Evolutionary conservation across 1,284 basidiomycete species (phyloP), one percentile per base, ranked within the genome.

Genomic region (Stygiomarasmius scandens): DNA sequence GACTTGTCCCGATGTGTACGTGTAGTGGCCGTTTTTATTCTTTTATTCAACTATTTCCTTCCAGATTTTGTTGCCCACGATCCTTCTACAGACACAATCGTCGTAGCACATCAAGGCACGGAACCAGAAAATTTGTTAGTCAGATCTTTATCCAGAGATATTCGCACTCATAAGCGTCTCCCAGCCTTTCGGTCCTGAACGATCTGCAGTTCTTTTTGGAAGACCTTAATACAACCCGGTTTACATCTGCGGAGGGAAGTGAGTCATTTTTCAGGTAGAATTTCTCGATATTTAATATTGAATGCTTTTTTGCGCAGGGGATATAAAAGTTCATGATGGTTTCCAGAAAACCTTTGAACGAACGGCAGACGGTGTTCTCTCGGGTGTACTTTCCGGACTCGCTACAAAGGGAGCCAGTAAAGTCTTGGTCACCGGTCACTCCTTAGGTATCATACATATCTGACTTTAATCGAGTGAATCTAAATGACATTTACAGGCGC

Each of bases 101-200:
- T 80, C 34, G 77, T 81, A 19, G 77, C 79, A 3, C 79, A 82
- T 60, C 71, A 81, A 61, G 80, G 80, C 24, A 81, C 79, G 1
- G 72, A 80, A 36, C 63, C 73, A n/a, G 49, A 61, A 0, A 73
- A 74, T 43, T 55, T 78, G 70, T 75, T 27, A 51, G 66, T 65
- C n/a, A 3, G 6, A 22, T n/a, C n/a, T n/a, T 50, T 34, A 3
- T 43, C 29, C 6, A 32, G 29, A 27, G n/a, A n/a, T n/a, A 38
- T 46, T 25, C 52, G 23, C 24, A 49, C 14, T 49, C 36, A 19
- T 16, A 45, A 12, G 12, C 29, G 29, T 32, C 12, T 32, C 12
- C 6, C 48, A 77, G 74, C n/a, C 65, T 79, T 2, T 82, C 80
- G 2, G 69, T 78, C 48, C 63, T 75, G 24, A 80, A 81, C 59